Evolutionary conservation across 345 rosid species (phyloP), one percentile per base, ranked within the genome.

Genomic region (Erucastrum elatum): DNA sequence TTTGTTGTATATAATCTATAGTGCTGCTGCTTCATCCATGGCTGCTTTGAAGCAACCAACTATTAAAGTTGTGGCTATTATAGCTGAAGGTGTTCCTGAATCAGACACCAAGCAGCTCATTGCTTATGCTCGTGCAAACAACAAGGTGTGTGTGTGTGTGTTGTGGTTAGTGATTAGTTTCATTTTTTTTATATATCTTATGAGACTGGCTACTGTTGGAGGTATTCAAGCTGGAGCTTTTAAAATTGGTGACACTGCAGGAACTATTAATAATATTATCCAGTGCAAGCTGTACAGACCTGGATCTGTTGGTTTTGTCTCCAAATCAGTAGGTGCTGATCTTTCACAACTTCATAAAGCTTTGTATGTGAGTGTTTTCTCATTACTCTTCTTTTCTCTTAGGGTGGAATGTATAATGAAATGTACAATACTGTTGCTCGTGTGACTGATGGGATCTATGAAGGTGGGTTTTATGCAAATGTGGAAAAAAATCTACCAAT

Each of bases 391-490:
- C 6, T 17, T 56, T 30, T 35, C 12, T 8, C 3, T 72, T 82
- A 95, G 99, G 99, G 98, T 79, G 99, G 99, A 63, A 95, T 93
- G 99, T 95, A 97, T 13, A 95, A 95, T 83, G 99, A 95, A 82
- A 81, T 95, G 84, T 95, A 95, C 89, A 95, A 86, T 72, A 83
- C 96, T 8, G 84, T 93, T 84, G 94, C 93, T 37, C 96, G 99
- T 75, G 98, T 95, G 64, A 91, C 98, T 2, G 97, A 95, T 86
- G 99, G 98, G 75, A 90, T 93, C 81, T 93, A 89, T 70, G 98
- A 93, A 91, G 98, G 99, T 91, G 82, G 62, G 77, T 30, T 63
- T 16, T 76, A 33, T 0, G 31, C 4, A 41, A 8, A 58, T 30
- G 55, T 66, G 5, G n/a, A n/a, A 58, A 10, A 6, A 6, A 2